Base-by-base conservation (phyloP, 164 flowering plant species). In the Brasenia schreberi region DNA sequence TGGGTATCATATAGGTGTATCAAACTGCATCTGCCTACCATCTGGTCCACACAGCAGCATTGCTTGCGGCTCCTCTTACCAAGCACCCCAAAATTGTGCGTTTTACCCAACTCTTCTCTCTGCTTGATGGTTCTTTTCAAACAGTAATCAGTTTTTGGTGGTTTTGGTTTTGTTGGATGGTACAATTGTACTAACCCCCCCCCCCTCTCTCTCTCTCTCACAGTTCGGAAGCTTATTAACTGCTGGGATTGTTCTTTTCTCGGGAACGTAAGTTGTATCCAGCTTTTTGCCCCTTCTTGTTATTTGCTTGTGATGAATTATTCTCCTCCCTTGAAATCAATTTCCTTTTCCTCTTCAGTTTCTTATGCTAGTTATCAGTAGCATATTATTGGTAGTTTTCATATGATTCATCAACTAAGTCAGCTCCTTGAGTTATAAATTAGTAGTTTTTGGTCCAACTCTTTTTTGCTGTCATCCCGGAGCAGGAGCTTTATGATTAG, bases 181-280 rank as follows among this genome's bases (percentile, higher is more conserved):
- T 42, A n/a, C 43, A 17, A 12, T 18, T 9, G 11, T 53, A 65
- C 39, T 7, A 23, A 23, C 27, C 27, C 39, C 3, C 39, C 3
- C 39, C 3, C 39, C 3, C 39, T 33, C 39, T 33, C 39, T 33
- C 39, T 33, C 39, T 33, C 39, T 33, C 39, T 33, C 39, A 75
- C 70, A 94, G 99, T 94, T 86, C 78, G 97, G 97, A 69, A 88
- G 95, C 64, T 83, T 89, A 64, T 70, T 89, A 79, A 87, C 96
- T 19, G 59, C 92, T 69, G 97, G 97, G 62, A 89, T 94, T 63
- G 45, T 94, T 19, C 89, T 87, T 18, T 94, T 94, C 75, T 94
- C 97, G 42, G 98, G 96, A 61, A 77, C 97, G 96, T 94, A 86
- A 89, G 97, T 17, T 39, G 5, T 5, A 18, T 62, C 59, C 64